Evolutionary conservation across 805 yeast species (phyloP).

Genomic region (Saccharomycopsis olivae): DNA sequence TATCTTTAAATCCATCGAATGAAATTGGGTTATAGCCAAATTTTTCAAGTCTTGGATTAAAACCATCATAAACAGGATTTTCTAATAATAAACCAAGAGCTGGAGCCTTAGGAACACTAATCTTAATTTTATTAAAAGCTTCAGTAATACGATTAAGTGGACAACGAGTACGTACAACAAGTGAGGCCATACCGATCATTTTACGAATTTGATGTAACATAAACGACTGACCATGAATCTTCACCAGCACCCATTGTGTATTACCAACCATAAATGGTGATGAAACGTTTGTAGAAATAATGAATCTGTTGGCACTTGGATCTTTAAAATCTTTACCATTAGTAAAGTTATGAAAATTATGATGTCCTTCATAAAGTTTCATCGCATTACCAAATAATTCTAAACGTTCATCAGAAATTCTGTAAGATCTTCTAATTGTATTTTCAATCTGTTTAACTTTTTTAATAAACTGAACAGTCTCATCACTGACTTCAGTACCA

Average conservation of each 20-base stretch:
- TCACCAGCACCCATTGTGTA: constrained; percentile 93
- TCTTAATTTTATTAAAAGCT: constrained; percentile 62
- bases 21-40: constrained; percentile 68
- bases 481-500: constrained; percentile 26
- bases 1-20: constrained; percentile 51
- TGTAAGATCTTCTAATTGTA: constrained; percentile 52
- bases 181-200: constrained; percentile 92
- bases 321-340: constrained; percentile 75
- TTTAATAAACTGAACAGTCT: constrained; percentile 31
- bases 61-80: constrained; percentile 83
- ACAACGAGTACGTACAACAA: constrained; percentile 77
- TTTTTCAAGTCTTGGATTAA: constrained; percentile 57
- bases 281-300: constrained; percentile 68
- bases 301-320: constrained; percentile 73
- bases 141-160: constrained; percentile 67
- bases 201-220: constrained; percentile 97
- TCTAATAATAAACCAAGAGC: constrained; percentile 87
- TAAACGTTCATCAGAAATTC: constrained; percentile 55
- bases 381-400: constrained; percentile 56
- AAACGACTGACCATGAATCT: constrained; percentile 96
- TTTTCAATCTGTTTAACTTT: constrained; percentile 55
- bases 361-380: constrained; percentile 70
- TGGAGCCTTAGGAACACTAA: constrained; percentile 96
- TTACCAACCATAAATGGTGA: constrained; percentile 88
- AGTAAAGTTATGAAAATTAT: constrained; percentile 86